These are phyloP conservation scores for Scolecobasidium constrictum DNA, from an alignment of 2,329 filamentous ascomycete species.

Conservation along the genomic window DNA sequence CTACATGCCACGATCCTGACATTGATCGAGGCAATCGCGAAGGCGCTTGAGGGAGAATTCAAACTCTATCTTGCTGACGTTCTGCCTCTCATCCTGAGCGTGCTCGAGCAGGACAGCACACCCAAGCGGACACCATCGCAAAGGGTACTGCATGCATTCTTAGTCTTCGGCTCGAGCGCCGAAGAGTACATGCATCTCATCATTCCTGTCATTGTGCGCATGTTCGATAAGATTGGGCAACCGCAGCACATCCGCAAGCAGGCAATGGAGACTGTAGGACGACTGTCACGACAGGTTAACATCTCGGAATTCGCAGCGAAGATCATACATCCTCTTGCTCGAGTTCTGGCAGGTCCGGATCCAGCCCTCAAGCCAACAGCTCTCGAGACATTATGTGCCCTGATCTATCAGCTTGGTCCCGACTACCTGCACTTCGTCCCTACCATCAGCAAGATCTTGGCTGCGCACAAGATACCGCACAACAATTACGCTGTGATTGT, in stretches of 20 bases:
- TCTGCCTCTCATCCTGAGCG: constrained; percentile 85
- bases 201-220: constrained; percentile 84
- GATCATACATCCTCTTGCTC: constrained; percentile 86
- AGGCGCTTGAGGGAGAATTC: constrained; percentile 93
- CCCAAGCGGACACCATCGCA: constrained; percentile 72
- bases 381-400: constrained; percentile 83
- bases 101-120: constrained; percentile 76
- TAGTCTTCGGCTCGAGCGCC: constrained; percentile 89
- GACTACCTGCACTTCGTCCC: constrained; percentile 93
- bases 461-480: constrained; percentile 71
- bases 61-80: constrained; percentile 87
- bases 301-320: constrained; percentile 93
- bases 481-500: constrained; percentile 88
- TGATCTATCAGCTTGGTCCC: constrained; percentile 91
- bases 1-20: constrained; percentile 86
- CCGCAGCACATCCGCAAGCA: constrained; percentile 70
- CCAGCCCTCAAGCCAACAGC: constrained; percentile 66
- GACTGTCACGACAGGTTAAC: constrained; percentile 91
- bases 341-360: constrained; percentile 67
- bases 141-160: constrained; percentile 83
- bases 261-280: constrained; percentile 89
- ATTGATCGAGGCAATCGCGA: constrained; percentile 85
- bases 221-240: constrained; percentile 83
- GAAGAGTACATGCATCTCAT: constrained; percentile 99
- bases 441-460: constrained; percentile 78